Percentiles rank a stretch among this genome's conserved stretches.
Evolutionary conservation across 78 protist species (phyloP).

Genomic region (Corallochytrium limacisporum): DNA sequence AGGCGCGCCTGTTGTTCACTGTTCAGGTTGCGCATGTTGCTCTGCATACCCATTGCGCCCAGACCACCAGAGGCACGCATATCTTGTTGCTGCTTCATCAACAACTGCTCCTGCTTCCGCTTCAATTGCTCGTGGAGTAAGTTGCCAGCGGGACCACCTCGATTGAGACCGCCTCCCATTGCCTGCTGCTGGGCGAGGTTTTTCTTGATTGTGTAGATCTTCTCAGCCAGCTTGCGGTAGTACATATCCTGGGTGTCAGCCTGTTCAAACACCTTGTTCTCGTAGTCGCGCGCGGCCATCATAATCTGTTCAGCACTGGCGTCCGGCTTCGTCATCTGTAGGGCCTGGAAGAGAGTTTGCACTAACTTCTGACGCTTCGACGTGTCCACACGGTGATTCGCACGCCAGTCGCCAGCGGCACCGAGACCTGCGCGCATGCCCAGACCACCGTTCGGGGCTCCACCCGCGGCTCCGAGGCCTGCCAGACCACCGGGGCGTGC

Average conservation of each 20-base stretch:
- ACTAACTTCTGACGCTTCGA: neutral
- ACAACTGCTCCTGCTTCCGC: neutral
- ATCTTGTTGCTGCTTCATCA: neutral
- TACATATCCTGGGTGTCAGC: neutral
- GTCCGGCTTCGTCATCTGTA: neutral
- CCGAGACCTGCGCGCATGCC: neutral
- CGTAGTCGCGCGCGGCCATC: neutral
- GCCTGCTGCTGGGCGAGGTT: neutral
- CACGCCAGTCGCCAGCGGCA: neutral
- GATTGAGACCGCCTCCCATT: neutral
- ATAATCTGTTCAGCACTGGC: neutral
- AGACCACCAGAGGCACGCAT: neutral
- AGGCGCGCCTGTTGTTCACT: no score
- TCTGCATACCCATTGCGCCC: no score
- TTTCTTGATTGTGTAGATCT: neutral
- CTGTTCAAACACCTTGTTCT: neutral
- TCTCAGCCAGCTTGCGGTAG: conserved; percentile 2
- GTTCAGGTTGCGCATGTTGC: neutral
- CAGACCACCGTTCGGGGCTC: no score
- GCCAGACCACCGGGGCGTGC: no score
- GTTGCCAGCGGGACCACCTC: no score
- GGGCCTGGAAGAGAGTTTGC: neutral
- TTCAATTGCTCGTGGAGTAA: neutral
- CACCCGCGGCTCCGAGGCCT: no score
- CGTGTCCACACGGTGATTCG: neutral